Evolutionary conservation across 1,139 yeast genomes (phyloP).

Genomic region (Yamadazyma buinensis): DNA sequence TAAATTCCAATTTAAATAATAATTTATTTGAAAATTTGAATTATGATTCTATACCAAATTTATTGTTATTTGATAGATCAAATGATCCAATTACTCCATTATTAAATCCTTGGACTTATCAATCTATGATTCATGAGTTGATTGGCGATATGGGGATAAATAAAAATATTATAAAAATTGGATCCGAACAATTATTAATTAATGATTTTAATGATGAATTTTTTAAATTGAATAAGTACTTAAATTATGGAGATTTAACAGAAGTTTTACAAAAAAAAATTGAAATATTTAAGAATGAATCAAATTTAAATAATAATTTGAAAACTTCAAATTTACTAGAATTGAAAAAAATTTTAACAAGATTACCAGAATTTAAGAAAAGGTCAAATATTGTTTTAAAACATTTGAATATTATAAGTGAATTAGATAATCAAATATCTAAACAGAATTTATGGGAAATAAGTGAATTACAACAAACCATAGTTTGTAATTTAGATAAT

Average conservation of each 20-base stretch:
- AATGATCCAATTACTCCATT: constrained; percentile 93
- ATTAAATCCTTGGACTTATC: constrained; percentile 95
- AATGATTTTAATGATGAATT: constrained; percentile 60
- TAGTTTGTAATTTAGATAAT: constrained; percentile 58
- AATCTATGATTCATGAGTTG: constrained; percentile 94
- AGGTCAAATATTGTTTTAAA: constrained; percentile 87
- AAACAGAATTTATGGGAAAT: constrained; percentile 69
- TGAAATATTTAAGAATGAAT: constrained; percentile 73
- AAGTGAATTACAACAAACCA: constrained; percentile 84
- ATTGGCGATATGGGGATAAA: constrained; percentile 76
- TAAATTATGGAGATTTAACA: constrained; percentile 93
- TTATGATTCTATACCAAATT: constrained; percentile 65
- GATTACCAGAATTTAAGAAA: constrained; percentile 89
- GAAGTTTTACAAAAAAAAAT: constrained; percentile 85
- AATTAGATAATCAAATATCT: constrained; percentile 68
- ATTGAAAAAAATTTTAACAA: constrained; percentile 84
- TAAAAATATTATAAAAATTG: constrained; percentile 72
- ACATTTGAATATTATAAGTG: constrained; percentile 87
- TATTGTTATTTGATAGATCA: constrained; percentile 77
- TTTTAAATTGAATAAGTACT: constrained; percentile 73
- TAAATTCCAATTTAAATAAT: constrained; percentile 52
- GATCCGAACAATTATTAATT: constrained; percentile 28
- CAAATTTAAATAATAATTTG: constrained; percentile 62
- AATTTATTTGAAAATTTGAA: constrained; percentile 68
- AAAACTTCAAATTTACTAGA: constrained; percentile 71